Evolutionary conservation across 331 rosid genomes (phyloP).

Genomic region (Rhamnella rubrinervis): DNA sequence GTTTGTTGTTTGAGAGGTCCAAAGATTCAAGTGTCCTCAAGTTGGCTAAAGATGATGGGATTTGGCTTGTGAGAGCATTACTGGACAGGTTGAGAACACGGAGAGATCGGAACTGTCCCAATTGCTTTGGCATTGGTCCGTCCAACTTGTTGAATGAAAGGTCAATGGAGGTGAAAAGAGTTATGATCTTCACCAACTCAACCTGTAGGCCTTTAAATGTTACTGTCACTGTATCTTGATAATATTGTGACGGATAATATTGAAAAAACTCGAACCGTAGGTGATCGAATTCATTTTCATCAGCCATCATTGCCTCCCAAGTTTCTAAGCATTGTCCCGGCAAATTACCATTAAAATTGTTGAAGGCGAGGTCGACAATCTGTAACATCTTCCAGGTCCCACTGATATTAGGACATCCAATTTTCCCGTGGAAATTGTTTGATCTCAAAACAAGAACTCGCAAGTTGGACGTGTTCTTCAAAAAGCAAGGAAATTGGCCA

Average conservation of each 20-base stretch:
- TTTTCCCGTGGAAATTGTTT: slow-evolving; percentile 36
- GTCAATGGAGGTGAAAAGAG: slow-evolving; percentile 56
- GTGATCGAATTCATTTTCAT: slow-evolving; percentile 20
- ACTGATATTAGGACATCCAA: slow-evolving; percentile 29
- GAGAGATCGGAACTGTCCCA: slow-evolving; percentile 43
- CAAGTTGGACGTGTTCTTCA: slow-evolving; percentile 41
- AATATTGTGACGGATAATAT: slow-evolving; percentile 11
- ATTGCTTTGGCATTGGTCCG: slow-evolving; percentile 49
- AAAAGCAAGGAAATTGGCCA: slow-evolving; percentile 45
- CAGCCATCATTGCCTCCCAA: slow-evolving; percentile 56
- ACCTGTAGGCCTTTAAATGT: slow-evolving; percentile 49
- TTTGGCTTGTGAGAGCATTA: slow-evolving; percentile 48
- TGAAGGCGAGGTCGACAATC: slow-evolving; percentile 59
- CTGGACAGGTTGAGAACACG: slow-evolving; percentile 59
- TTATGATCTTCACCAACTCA: slow-evolving; percentile 51
- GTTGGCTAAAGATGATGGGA: slow-evolving; percentile 50
- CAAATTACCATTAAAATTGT: slow-evolving; percentile 44
- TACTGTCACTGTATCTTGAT: slow-evolving; percentile 53
- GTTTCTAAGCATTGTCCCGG: slow-evolving; percentile 30
- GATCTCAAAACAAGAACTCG: slow-evolving; percentile 58
- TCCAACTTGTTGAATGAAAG: slow-evolving; percentile 48
- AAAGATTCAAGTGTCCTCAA: slow-evolving; percentile 55
- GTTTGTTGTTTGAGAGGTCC: slow-evolving; percentile 54
- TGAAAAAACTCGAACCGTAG: slow-evolving; percentile 20
- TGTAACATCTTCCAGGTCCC: slow-evolving; percentile 53